Percentiles rank a stretch among this genome's conserved stretches.
These are phyloP conservation scores for Xylaria acuta DNA, from an alignment of 495 filamentous ascomycete genomes.

Conservation along the genomic window DNA sequence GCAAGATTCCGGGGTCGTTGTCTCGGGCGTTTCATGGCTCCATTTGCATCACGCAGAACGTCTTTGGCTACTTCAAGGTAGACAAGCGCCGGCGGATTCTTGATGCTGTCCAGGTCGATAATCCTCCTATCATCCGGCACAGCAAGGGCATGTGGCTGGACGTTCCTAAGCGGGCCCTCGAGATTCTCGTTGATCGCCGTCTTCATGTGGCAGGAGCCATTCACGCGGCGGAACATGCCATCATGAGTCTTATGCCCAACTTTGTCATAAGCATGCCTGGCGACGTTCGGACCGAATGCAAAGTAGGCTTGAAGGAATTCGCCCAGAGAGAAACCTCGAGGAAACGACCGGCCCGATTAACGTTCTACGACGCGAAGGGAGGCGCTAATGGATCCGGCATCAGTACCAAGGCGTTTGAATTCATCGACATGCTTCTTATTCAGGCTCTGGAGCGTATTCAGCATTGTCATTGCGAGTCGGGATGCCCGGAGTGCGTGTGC, in stretches of 20 bases:
- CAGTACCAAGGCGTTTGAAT: conserved; percentile 90
- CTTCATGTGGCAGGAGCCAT: conserved; percentile 90
- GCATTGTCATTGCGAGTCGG: conserved; percentile 70
- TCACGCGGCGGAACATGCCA: conserved; percentile 91
- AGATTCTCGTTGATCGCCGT: conserved; percentile 71
- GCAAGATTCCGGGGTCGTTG: conserved; percentile 58
- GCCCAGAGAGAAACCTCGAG: conserved; percentile 64
- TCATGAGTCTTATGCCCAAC: conserved; percentile 84
- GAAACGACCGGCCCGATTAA: conserved; percentile 88
- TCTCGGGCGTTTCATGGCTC: conserved; percentile 79
- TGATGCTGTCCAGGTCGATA: conserved; percentile 91
- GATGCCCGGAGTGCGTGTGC: conserved; percentile 88
- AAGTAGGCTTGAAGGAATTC: conserved; percentile 78
- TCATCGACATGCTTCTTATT: conserved; percentile 76
- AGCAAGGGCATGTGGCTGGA: conserved; percentile 98
- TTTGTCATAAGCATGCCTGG: conserved; percentile 85
- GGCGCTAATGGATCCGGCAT: conserved; percentile 84
- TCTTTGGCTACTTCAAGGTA: conserved; percentile 97
- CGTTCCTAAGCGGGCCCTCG: conserved; percentile 77
- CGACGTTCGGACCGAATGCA: conserved; percentile 94
- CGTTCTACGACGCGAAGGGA: conserved; percentile 94
- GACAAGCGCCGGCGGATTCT: conserved; percentile 83
- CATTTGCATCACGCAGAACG: conserved; percentile 81
- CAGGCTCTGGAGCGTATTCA: conserved; percentile 82
- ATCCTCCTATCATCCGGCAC: conserved; percentile 83